Evolutionary conservation across 108 stramenopile species (phyloP).

Genomic region (Fistulifera pelliculosa): DNA sequence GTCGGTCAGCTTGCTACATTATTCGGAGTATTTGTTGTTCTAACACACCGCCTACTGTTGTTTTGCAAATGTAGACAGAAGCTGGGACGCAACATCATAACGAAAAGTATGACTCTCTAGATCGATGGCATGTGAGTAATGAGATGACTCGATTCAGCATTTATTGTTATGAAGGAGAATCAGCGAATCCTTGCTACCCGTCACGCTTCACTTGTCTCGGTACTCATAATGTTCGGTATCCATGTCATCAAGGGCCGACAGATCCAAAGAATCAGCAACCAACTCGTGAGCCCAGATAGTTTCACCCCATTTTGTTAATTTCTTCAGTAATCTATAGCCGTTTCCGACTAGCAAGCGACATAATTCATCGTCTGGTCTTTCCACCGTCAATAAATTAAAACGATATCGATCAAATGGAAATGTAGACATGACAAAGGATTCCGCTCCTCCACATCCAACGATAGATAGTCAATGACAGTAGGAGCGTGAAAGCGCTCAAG

Average conservation of each 20-base stretch:
- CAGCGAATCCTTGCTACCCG: too few species aligned
- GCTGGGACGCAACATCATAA: too few species aligned
- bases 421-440: constrained; percentile 37
- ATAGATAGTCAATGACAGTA: constrained; percentile 46
- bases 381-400: constrained; percentile 40
- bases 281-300: constrained; percentile 6
- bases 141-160: too few species aligned
- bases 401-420: constrained; percentile 49
- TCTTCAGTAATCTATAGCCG: constrained; percentile 15
- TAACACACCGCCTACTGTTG: too few species aligned
- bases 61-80: too few species aligned
- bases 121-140: too few species aligned
- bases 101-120: too few species aligned
- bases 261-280: neutral
- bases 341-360: constrained; percentile 11
- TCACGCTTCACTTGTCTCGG: neutral
- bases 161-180: too few species aligned
- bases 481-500: constrained; percentile 34
- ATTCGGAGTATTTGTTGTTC: too few species aligned
- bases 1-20: too few species aligned
- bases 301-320: constrained; percentile 2
- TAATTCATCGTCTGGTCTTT: constrained; percentile 34
- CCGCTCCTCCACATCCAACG: constrained; percentile 59
- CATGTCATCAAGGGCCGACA: constrained; percentile 16
- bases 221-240: constrained; percentile 1